Conservation (phyloP, 768 basidiomycete genomes). For the Pleurotus cornucopiae region DNA sequence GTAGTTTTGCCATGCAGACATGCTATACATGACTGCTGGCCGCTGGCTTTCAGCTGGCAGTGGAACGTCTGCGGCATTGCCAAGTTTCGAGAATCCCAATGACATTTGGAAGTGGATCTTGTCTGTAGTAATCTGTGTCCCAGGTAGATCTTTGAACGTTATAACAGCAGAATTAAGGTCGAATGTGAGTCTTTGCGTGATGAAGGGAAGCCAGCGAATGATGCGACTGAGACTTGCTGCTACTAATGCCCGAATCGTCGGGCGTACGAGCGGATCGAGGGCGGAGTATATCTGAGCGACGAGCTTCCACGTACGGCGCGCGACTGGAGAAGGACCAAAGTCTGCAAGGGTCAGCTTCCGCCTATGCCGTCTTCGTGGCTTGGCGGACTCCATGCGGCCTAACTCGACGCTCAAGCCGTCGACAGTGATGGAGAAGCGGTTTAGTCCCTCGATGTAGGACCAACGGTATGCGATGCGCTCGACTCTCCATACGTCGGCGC, state of each 20-base stretch:
- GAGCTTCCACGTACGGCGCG: conserved; percentile 32
- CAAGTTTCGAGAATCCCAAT: conserved; percentile 51
- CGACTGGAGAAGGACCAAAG: conserved; percentile 41
- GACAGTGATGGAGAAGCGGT: conserved; percentile 58
- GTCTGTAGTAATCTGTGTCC: conserved; percentile 45
- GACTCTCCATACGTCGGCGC: conserved; percentile 50
- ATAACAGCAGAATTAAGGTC: conserved; percentile 56
- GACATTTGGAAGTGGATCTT: conserved; percentile 49
- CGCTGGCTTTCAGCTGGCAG: conserved; percentile 17
- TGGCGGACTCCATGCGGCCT: conserved; percentile 24
- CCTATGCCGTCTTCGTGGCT: conserved; percentile 28
- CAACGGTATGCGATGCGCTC: conserved; percentile 68
- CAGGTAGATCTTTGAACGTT: conserved; percentile 47
- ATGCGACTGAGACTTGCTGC: conserved; percentile 51
- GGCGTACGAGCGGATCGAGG: conserved; percentile 60
- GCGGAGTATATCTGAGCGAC: conserved; percentile 36
- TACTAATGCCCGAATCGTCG: conserved; percentile 51
- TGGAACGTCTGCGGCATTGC: conserved; percentile 22
- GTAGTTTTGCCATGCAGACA: conserved; percentile 63
- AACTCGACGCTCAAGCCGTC: conserved; percentile 58
- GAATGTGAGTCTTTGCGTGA: conserved; percentile 64
- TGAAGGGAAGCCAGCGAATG: conserved; percentile 63
- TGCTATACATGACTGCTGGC: conserved; percentile 33
- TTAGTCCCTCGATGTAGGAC: conserved; percentile 42
- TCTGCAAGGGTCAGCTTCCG: conserved; percentile 44